These are phyloP conservation scores for Nakazawaea holstii DNA, from an alignment of 805 yeast genomes.

Conservation along the genomic window DNA sequence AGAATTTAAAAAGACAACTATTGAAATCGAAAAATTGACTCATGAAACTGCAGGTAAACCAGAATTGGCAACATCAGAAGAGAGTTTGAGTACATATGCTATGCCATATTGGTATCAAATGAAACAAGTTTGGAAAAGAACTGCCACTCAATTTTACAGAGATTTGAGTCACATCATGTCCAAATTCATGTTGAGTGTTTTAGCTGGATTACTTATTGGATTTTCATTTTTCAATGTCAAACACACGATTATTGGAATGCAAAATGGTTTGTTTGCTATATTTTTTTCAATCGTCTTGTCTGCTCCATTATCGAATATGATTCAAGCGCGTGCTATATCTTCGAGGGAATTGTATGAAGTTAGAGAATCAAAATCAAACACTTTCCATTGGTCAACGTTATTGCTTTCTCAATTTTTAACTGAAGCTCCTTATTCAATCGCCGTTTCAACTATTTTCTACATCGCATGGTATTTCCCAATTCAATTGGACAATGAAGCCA, in stretches of 20 bases:
- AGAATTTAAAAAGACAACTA: constrained; percentile 21
- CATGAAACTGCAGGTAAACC: constrained; percentile 14
- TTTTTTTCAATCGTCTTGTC: constrained; percentile 50
- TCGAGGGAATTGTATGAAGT: constrained; percentile 55
- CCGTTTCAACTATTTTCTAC: constrained; percentile 37
- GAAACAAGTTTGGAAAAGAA: constrained; percentile 34
- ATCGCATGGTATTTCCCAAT: constrained; percentile 44
- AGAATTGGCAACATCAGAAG: constrained; percentile 13
- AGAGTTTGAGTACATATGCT: constrained; percentile 23
- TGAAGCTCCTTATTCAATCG: constrained; percentile 54
- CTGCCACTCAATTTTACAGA: constrained; percentile 46
- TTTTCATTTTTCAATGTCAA: constrained; percentile 62
- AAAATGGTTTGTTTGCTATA: constrained; percentile 53
- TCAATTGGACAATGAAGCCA: constrained; percentile 26
- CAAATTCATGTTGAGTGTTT: constrained; percentile 39
- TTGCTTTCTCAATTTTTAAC: constrained; percentile 43
- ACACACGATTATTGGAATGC: constrained; percentile 42
- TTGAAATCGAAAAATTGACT: constrained; percentile 23
- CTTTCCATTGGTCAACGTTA: constrained; percentile 58
- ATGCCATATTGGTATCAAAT: constrained; percentile 41
- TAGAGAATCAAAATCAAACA: constrained; percentile 58
- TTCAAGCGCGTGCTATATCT: constrained; percentile 47
- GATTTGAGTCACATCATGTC: constrained; percentile 58
- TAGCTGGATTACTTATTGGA: constrained; percentile 62
- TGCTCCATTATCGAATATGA: constrained; percentile 55